Conservation (phyloP, 345 rosid genomes). For the Camelina sativa region DNA sequence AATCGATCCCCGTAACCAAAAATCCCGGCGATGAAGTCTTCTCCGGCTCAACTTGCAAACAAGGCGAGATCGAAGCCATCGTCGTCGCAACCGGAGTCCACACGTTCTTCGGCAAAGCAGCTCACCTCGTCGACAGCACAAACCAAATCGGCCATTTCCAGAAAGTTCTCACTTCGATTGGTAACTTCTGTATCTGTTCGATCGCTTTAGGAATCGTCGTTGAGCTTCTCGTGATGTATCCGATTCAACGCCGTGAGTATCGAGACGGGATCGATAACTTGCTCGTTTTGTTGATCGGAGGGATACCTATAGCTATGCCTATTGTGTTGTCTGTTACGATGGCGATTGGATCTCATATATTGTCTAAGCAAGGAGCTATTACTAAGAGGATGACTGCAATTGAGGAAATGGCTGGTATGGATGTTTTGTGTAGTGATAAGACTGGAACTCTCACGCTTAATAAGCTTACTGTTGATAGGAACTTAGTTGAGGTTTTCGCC, state of each 20-base stretch:
- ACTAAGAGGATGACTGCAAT: conserved; percentile 98
- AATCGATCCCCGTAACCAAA: conserved; percentile 86
- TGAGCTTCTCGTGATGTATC: conserved; percentile 82
- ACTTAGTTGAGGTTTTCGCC: conserved; percentile 68
- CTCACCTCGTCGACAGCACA: conserved; percentile 90
- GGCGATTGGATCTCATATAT: conserved; percentile 94
- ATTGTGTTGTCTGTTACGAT: conserved; percentile 91
- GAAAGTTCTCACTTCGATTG: conserved; percentile 80
- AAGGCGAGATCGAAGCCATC: conserved; percentile 88
- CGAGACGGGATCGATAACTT: conserved; percentile 87
- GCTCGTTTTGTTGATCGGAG: conserved; percentile 88
- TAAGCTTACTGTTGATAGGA: conserved; percentile 79
- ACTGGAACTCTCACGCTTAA: conserved; percentile 89
- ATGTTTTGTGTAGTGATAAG: conserved; percentile 92
- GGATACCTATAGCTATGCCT: conserved; percentile 97
- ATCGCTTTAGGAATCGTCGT: conserved; percentile 69
- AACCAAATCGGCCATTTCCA: conserved; percentile 96
- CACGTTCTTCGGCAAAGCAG: conserved; percentile 96
- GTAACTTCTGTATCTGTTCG: conserved; percentile 94
- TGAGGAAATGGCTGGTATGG: conserved; percentile 98
- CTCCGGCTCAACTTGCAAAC: conserved; percentile 92
- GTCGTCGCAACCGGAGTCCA: conserved; percentile 95
- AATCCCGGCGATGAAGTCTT: conserved; percentile 79
- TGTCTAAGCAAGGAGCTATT: conserved; percentile 77
- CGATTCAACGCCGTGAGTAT: conserved; percentile 72